A percentile compares a stretch with the other conserved stretches of the same genome.
Evolutionary conservation across 2,329 filamentous ascomycete species (phyloP).

Genomic region (Aureobasidium subglaciale): DNA sequence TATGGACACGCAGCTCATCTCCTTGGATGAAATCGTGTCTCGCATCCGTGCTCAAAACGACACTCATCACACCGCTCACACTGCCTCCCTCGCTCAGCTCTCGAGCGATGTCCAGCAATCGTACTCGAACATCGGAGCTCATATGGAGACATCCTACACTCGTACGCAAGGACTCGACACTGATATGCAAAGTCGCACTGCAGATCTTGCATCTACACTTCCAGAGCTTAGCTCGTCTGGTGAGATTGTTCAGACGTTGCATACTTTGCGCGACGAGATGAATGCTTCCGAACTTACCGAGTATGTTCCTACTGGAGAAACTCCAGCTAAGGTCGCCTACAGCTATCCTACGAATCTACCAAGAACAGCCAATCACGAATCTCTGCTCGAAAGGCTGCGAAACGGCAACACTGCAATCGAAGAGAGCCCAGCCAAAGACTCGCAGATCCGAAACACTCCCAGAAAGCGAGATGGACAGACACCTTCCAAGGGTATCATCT

Average conservation of each 20-base stretch:
- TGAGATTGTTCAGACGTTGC: slow-evolving; percentile 61
- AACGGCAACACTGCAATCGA: slow-evolving; percentile 27
- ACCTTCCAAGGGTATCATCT: slow-evolving; percentile 28
- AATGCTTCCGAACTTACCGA: slow-evolving; percentile 60
- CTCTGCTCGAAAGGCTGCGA: slow-evolving; percentile 46
- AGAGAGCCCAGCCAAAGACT: slow-evolving; percentile 19
- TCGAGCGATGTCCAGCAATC: slow-evolving; percentile 64
- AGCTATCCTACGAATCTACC: slow-evolving; percentile 74
- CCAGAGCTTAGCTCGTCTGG: slow-evolving; percentile 49
- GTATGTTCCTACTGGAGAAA: slow-evolving; percentile 78
- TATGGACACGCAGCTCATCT: slow-evolving; percentile 80
- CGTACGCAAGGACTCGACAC: slow-evolving; percentile 62
- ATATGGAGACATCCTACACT: slow-evolving; percentile 62
- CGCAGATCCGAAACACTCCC: slow-evolving; percentile 22
- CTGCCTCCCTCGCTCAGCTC: slow-evolving; percentile 58
- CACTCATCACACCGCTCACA: slow-evolving; percentile 64
- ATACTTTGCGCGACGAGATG: slow-evolving; percentile 64
- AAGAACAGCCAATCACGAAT: slow-evolving; percentile 59
- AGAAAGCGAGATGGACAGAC: slow-evolving; percentile 22
- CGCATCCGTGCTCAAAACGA: slow-evolving; percentile 76
- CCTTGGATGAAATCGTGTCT: slow-evolving; percentile 82
- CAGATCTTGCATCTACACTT: slow-evolving; percentile 53
- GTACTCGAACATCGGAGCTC: slow-evolving; percentile 61
- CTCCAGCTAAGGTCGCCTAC: slow-evolving; percentile 75
- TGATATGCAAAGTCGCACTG: slow-evolving; percentile 57